A percentile compares a stretch with the other conserved stretches of the same genome.
These are phyloP conservation scores for Colletotrichum horii DNA, from an alignment of 2,329 filamentous ascomycete genomes.

Conservation along the genomic window DNA sequence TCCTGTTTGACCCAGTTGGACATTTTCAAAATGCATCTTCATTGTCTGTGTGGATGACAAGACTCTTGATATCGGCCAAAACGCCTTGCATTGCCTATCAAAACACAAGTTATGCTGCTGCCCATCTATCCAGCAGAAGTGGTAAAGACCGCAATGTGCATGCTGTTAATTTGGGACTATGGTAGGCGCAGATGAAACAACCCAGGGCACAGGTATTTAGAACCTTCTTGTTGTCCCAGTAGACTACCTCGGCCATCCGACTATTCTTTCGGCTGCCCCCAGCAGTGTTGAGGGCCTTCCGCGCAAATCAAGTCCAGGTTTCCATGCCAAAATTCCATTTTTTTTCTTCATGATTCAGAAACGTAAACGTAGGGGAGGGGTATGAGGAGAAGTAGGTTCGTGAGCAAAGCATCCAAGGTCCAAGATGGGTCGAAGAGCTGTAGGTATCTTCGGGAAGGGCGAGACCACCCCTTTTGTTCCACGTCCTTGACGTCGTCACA, in stretches of 20 bases:
- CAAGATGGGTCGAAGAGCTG: not conserved
- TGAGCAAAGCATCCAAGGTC: conserved; percentile 13
- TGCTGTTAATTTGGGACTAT: conserved; percentile 18
- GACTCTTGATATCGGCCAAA: not conserved
- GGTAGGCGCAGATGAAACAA: conserved; percentile 5
- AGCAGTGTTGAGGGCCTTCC: not conserved
- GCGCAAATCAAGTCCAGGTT: conserved; percentile 10
- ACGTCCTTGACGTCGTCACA: conserved; percentile 27
- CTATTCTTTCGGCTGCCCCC: not conserved
- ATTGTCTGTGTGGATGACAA: not conserved
- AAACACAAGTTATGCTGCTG: conserved; percentile 5
- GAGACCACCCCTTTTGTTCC: conserved; percentile 14
- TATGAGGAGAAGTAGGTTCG: conserved; percentile 16
- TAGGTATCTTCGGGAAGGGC: not conserved
- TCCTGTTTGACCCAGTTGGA: not conserved
- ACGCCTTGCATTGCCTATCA: not conserved
- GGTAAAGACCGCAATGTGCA: conserved; percentile 13
- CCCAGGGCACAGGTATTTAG: not conserved
- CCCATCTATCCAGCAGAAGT: conserved; percentile 6
- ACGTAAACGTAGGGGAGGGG: conserved; percentile 16
- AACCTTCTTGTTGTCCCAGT: not conserved
- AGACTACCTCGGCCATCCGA: not conserved
- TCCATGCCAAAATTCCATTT: conserved; percentile 16
- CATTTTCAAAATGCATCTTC: not conserved
- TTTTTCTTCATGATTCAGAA: conserved; percentile 9